Percentiles rank a stretch among this genome's conserved stretches.
phyloP scores from a whole-genome alignment of 805 yeast genomes.

The Wickerhamiella musiphila region DNA sequence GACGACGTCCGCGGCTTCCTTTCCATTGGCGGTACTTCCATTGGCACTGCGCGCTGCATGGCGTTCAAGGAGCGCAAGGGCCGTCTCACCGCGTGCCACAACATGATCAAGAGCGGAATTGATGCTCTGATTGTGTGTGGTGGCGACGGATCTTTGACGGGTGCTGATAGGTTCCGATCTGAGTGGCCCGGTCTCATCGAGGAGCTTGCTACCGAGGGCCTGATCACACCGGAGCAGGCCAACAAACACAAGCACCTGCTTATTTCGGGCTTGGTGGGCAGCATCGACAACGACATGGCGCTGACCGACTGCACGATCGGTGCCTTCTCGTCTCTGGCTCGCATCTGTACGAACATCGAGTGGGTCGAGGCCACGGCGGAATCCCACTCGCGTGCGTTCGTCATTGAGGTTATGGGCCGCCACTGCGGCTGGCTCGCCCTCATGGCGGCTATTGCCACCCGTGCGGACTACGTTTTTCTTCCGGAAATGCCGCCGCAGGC shows the following conservation, averaged over 20 bases:
- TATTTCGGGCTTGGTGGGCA: slow-evolving; percentile 89
- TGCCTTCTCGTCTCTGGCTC: slow-evolving; percentile 79
- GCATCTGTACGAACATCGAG: slow-evolving; percentile 88
- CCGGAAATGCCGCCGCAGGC: slow-evolving; percentile 83
- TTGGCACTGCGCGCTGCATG: slow-evolving; percentile 89
- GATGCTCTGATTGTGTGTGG: slow-evolving; percentile 95
- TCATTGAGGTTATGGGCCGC: slow-evolving; percentile 97
- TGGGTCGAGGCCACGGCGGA: slow-evolving; percentile 95
- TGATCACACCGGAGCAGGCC: slow-evolving; percentile 40
- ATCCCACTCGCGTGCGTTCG: slow-evolving; percentile 94
- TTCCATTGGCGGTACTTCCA: slow-evolving; percentile 82
- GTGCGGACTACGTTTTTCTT: slow-evolving; percentile 85
- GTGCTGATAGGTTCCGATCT: slow-evolving; percentile 83
- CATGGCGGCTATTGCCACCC: slow-evolving; percentile 93
- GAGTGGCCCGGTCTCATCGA: slow-evolving; percentile 86
- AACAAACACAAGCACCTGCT: slow-evolving; percentile 53
- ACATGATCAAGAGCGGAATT: slow-evolving; percentile 73
- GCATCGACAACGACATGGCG: slow-evolving; percentile 97
- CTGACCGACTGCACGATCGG: slow-evolving; percentile 94
- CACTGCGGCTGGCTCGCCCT: slow-evolving; percentile 98
- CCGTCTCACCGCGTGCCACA: slow-evolving; percentile 64
- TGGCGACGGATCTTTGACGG: slow-evolving; percentile 96
- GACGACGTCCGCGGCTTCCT: slow-evolving; percentile 90
- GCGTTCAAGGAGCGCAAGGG: slow-evolving; percentile 78
- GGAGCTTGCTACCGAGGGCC: slow-evolving; percentile 44